A percentile compares a stretch with the other conserved stretches of the same genome.
Conservation (phyloP, 805 yeast genomes). For the Starmerella ratchasimensis region DNA sequence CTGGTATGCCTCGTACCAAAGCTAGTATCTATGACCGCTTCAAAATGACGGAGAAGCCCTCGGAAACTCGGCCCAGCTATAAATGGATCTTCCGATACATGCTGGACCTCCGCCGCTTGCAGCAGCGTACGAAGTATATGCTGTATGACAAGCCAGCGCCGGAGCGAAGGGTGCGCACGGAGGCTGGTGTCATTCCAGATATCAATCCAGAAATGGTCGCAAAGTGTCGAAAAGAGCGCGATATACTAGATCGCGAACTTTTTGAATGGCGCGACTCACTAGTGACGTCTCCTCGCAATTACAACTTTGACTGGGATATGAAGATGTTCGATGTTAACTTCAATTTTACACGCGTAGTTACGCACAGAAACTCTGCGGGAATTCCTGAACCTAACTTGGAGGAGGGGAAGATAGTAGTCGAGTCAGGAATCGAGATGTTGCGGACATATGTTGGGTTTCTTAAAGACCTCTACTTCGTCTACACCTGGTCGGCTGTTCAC, state of each 20-base stretch:
- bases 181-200: too few species aligned
- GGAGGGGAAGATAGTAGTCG: slow-evolving; percentile 44
- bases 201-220: too few species aligned
- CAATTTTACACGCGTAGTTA: slow-evolving; percentile 54
- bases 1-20: too few species aligned
- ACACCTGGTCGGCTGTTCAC: slow-evolving; percentile 89
- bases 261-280: slow-evolving; percentile 48
- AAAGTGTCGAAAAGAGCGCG: slow-evolving; percentile 9
- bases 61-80: slow-evolving; percentile 45
- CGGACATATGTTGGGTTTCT: slow-evolving; percentile 46
- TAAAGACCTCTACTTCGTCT: slow-evolving; percentile 48
- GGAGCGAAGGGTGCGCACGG: slow-evolving; percentile 26
- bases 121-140: slow-evolving; percentile 60
- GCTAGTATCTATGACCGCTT: too few species aligned
- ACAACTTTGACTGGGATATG: slow-evolving; percentile 62
- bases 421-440: slow-evolving; percentile 55
- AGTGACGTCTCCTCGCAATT: slow-evolving; percentile 42
- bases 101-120: slow-evolving; percentile 57
- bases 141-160: slow-evolving; percentile 38
- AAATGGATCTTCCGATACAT: slow-evolving; percentile 55
- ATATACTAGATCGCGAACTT: slow-evolving; percentile 36
- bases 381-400: slow-evolving; percentile 39
- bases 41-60: too few species aligned
- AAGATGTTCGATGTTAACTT: slow-evolving; percentile 64
- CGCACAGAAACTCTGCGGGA: slow-evolving; percentile 69